phyloP scores from a whole-genome alignment of 176 grass and related monocot species.

The Avena insularis region DNA sequence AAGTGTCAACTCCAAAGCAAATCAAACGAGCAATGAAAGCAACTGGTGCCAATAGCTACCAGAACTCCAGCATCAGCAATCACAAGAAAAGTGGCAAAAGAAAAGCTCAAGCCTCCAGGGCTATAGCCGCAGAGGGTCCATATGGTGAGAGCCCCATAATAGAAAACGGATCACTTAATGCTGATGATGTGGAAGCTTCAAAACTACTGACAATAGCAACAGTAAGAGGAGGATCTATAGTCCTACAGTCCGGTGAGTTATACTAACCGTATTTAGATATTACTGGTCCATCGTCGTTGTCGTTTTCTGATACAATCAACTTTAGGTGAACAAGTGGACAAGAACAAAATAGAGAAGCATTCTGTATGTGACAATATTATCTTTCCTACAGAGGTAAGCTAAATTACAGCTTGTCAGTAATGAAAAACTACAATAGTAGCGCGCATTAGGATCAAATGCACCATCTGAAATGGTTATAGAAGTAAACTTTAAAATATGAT shows the following conservation, averaged over 20 bases:
- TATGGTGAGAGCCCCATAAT: slow-evolving; percentile 3
- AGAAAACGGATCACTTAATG: background rate
- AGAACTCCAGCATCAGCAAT: slow-evolving; percentile 17
- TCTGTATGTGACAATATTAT: slow-evolving; percentile 7
- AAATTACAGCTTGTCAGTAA: slow-evolving; percentile 29
- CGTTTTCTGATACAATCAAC: slow-evolving; percentile 43
- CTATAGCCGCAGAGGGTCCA: background rate
- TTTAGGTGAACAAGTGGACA: slow-evolving; percentile 42
- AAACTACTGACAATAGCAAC: background rate
- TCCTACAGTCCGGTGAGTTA: slow-evolving; percentile 36
- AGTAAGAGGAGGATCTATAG: slow-evolving; percentile 1
- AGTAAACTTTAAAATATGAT: slow-evolving; percentile 9
- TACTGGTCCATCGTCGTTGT: slow-evolving; percentile 1
- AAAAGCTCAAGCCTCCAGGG: slow-evolving; percentile 29
- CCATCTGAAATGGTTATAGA: background rate
- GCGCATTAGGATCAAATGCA: slow-evolving; percentile 4
- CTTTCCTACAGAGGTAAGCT: slow-evolving; percentile 34
- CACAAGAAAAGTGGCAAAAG: slow-evolving; percentile 40
- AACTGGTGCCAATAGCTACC: slow-evolving; percentile 5
- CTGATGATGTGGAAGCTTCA: slow-evolving; percentile 26
- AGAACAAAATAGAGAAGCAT: slow-evolving; percentile 22
- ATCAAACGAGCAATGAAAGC: slow-evolving; percentile 27
- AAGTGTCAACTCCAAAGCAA: slow-evolving; percentile 37
- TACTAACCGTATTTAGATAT: slow-evolving; percentile 23
- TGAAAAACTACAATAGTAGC: slow-evolving; percentile 12